Conservation (phyloP, 192 early-diverging fungal genomes). For the Umbelopsis sp. region DNA sequence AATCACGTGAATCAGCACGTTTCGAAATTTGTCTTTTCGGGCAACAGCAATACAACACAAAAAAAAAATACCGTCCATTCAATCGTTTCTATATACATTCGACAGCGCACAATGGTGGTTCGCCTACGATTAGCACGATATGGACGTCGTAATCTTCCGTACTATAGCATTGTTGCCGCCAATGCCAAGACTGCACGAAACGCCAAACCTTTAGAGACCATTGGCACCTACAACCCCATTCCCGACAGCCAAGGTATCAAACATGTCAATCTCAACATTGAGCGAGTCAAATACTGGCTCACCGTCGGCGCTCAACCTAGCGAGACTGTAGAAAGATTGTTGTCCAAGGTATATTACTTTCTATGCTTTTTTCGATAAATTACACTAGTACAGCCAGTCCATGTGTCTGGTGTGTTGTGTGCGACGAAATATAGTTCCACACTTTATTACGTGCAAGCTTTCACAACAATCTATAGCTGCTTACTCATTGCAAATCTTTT, state of each 20-base stretch:
- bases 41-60: too few relatives aligned
- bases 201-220: slow-evolving; percentile 87
- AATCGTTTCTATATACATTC: neutral
- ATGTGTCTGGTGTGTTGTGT: neutral
- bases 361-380: too few relatives aligned
- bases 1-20: too few relatives aligned
- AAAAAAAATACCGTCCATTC: neutral
- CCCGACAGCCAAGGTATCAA: slow-evolving; percentile 78
- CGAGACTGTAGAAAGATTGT: slow-evolving; percentile 85
- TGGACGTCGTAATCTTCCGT: slow-evolving; percentile 86
- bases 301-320: slow-evolving; percentile 95
- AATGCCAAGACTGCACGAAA: slow-evolving; percentile 79
- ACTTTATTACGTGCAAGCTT: too few relatives aligned
- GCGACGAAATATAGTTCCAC: neutral
- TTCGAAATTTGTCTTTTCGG: too few relatives aligned
- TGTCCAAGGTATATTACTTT: slow-evolving; percentile 68
- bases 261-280: slow-evolving; percentile 83
- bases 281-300: slow-evolving; percentile 96
- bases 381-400: too few relatives aligned
- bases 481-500: neutral
- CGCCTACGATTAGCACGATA: slow-evolving; percentile 90
- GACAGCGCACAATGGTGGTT: slow-evolving; percentile 60
- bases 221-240: slow-evolving; percentile 91
- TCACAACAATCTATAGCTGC: too few relatives aligned
- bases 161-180: slow-evolving; percentile 94